Base-by-base conservation (phyloP, 192 early-diverging fungal species). In the Coemansia sp. region DNA sequence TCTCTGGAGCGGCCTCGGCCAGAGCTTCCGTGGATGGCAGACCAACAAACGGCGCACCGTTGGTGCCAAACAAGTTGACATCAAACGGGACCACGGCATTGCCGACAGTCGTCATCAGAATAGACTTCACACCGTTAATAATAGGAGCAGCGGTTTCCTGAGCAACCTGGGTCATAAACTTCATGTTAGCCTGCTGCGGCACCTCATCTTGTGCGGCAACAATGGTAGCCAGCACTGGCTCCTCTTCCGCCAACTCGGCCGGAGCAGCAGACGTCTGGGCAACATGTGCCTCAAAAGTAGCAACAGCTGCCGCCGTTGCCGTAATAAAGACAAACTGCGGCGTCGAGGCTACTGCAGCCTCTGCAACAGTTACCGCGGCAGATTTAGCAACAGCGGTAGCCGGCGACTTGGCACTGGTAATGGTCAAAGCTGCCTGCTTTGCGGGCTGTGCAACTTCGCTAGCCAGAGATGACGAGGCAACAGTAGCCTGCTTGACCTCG, bases 81-180 rank as follows among this genome's bases (percentile, higher is more conserved):
- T 72, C 75, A 31, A 69, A 78, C 5, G 69, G 69, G 14, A 72
- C 71, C 2, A 78, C 75, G 3, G 75, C 75, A 10, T 69, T 50
- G 26, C 70, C 75, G 5, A 78, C 57, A 14, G 75, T 78, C 15
- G 69, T 78, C 75, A 78, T 72, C 20, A 59, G 64, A 58, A 77
- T 51, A 0, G 65, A 36, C 37, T 54, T 44, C 65, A 67, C 48
- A 6, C 5, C 15, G 12, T 38, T 57, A 0, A 47, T 53, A 37
- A 50, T 54, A 5, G 48, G 31, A 19, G 26, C 54, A 28, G 36
- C 25, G 55, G 34, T 64, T 21, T 44, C 34, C n/a, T 9, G 21
- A 5, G 58, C 40, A 10, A 28, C 19, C 22, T 22, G 9, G 8
- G 37, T 54, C 48, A 51, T 20, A 28, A 66, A 20, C 28, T 66